Evolutionary conservation across 2,329 filamentous ascomycete species (phyloP).

Genomic region (Pseudogymnoascus sp.): DNA sequence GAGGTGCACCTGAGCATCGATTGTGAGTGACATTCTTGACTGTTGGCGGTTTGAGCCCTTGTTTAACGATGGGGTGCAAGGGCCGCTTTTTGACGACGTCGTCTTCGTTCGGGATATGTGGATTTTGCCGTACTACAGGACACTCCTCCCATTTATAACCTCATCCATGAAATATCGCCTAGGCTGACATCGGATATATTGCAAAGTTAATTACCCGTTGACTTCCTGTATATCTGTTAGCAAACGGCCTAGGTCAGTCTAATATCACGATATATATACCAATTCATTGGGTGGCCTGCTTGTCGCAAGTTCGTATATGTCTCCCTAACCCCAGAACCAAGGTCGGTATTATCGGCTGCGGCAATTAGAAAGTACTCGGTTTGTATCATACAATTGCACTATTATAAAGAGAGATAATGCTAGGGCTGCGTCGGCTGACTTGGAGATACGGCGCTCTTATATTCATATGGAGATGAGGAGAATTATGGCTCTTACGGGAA

Average conservation of each 20-base stretch:
- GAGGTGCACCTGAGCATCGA: slow-evolving; percentile 29
- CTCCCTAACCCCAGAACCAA: neutral
- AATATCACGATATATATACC: slow-evolving; percentile 7
- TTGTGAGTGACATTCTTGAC: slow-evolving; percentile 29
- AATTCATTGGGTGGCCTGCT: slow-evolving; percentile 5
- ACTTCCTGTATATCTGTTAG: neutral
- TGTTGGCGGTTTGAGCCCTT: slow-evolving; percentile 26
- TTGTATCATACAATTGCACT: slow-evolving; percentile 5
- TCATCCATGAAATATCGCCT: slow-evolving; percentile 20
- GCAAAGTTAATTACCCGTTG: slow-evolving; percentile 13
- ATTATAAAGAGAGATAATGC: slow-evolving; percentile 8
- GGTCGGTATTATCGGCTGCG: slow-evolving; percentile 3
- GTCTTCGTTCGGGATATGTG: slow-evolving; percentile 28
- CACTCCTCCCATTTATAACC: slow-evolving; percentile 23
- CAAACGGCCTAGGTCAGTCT: slow-evolving; percentile 8
- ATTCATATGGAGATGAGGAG: slow-evolving; percentile 9
- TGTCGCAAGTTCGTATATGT: neutral
- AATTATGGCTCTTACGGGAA: slow-evolving; percentile 8
- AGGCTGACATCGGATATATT: slow-evolving; percentile 18
- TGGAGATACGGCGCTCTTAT: neutral
- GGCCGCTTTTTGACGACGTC: slow-evolving; percentile 17
- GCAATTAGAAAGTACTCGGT: neutral
- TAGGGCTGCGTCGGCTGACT: slow-evolving; percentile 6
- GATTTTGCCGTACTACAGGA: slow-evolving; percentile 20
- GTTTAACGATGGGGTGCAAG: neutral